Evolutionary conservation across 805 yeast genomes (phyloP).

Genomic region (Helenozyma baotianmanensis): DNA sequence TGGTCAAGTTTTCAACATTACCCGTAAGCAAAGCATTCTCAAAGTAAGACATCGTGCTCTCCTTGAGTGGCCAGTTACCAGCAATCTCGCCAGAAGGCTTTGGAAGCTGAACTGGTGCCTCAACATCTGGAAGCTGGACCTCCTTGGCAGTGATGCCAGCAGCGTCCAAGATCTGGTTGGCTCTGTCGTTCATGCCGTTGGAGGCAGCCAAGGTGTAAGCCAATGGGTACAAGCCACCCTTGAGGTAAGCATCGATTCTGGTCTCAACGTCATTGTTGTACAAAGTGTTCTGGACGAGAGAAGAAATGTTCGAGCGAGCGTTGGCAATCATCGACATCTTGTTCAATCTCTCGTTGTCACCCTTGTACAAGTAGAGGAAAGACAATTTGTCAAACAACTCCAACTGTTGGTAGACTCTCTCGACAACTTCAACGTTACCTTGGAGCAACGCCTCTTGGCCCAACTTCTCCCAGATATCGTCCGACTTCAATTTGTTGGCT

Average conservation of each 20-base stretch:
- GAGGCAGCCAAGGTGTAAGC: conserved; percentile 92
- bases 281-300: conserved; percentile 78
- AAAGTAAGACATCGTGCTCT: conserved; percentile 70
- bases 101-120: conserved; percentile 40
- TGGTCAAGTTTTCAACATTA: conserved; percentile 59
- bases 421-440: conserved; percentile 84
- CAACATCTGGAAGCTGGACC: conserved; percentile 57
- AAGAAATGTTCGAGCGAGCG: conserved; percentile 73
- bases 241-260: conserved; percentile 68
- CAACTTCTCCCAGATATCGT: conserved; percentile 72
- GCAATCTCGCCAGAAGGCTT: conserved; percentile 43
- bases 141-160: conserved; percentile 62
- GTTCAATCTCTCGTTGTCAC: conserved; percentile 67
- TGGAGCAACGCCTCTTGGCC: conserved; percentile 84
- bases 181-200: conserved; percentile 73
- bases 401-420: conserved; percentile 82
- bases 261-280: conserved; percentile 71
- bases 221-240: conserved; percentile 78
- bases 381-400: conserved; percentile 85
- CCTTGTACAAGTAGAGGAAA: conserved; percentile 80
- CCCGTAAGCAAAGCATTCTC: conserved; percentile 76
- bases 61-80: conserved; percentile 79
- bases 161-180: conserved; percentile 64
- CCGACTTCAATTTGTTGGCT: conserved; percentile 70
- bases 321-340: conserved; percentile 91